Evolutionary conservation across 768 basidiomycete species (phyloP), one percentile per base, ranked within the genome.

Genomic region (Termitomyces sp.): DNA sequence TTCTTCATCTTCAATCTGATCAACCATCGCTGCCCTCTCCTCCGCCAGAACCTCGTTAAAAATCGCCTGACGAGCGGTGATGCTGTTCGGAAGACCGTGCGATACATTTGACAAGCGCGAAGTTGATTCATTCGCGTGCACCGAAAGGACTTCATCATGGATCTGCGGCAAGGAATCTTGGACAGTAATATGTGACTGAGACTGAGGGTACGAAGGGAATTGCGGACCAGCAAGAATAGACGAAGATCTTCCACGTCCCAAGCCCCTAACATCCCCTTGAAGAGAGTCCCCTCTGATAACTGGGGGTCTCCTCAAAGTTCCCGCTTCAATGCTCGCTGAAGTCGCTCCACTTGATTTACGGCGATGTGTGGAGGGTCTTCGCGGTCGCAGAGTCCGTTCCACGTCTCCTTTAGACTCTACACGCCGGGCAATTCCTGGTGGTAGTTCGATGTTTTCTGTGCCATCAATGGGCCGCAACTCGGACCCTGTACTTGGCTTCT

Each of bases 31-130:
- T 16, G 82, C 76, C 61, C 82, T 78, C 71, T 91, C 90, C 70
- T 92, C 89, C 42, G 84, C 87, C 44, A 90, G 77, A 45, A 89
- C 84, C 65, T 91, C 90, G 50, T 83, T 81, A 55, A 82, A 77
- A 45, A 91, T 86, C 11, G 88, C 90, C 62, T 87, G 80, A 9
- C 82, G 81, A 4, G 85, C 77, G 16, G 86, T 80, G n/a, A 88
- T 74, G 61, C 79, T 82, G 22, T 72, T 74, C 46, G 72, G 68
- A 55, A 75, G 74, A 54, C 69, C 63, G 42, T 63, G 56, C 32
- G 63, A 63, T 35, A 69, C 63, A 44, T 77, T 58, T 8, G 81
- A 78, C 55, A 78, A 42, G n/a, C 66, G 72, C n/a, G 79, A 79
- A 20, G 67, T 59, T 35, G 78, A 74, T 16, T 67, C 70, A 55